Evolutionary conservation across 2,329 filamentous ascomycete genomes (phyloP), one percentile per base, ranked within the genome.

Genomic region (Dothistroma septosporum): DNA sequence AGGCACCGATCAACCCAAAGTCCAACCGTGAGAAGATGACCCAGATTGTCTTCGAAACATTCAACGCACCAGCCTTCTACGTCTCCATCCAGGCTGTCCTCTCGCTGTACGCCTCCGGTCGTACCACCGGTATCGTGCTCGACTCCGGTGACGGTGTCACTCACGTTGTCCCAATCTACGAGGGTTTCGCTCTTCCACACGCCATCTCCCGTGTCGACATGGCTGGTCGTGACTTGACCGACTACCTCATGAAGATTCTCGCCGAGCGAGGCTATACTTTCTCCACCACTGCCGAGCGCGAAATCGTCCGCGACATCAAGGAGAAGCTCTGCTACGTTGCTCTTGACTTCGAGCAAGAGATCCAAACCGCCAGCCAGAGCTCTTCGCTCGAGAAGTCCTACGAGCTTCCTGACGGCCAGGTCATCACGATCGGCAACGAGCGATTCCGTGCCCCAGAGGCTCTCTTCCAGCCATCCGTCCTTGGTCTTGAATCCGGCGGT

Each of bases 11-110:
- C 89, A 99, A 99, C 89, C 94, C 94, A 81, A 97, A 97, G 88
- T 96, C 91, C 85, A 99, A 99, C 87, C 91, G 94, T 88, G 94
- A 99, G 87, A 99, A 99, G 92, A 99, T 99, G 94, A 97, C 94
- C 74, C 94, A 99, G 85, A 99, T 99, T 72, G 92, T 99, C 80
- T 99, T 99, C 85, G 94, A 99, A 88, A 99, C 94, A 75, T 99
- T 99, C 89, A 97, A 99, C 85, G 93, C 94, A 75, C 94, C 94
- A 73, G 94, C 94, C 74, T 97, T 99, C 88, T 99, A 99, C 87
- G 94, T 99, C 85, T 97, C 94, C 77, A 99, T 99, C 82, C 93
- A 97, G 87, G 94, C 94, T 79, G 94, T 99, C 70, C 87, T 99
- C 75, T 99, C 94, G 69, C 90, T 99, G 80, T 99, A 99, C 85